These are phyloP conservation scores for Lolium rigidum DNA, from an alignment of 176 grass and related monocot genomes.

Conservation along the genomic window DNA sequence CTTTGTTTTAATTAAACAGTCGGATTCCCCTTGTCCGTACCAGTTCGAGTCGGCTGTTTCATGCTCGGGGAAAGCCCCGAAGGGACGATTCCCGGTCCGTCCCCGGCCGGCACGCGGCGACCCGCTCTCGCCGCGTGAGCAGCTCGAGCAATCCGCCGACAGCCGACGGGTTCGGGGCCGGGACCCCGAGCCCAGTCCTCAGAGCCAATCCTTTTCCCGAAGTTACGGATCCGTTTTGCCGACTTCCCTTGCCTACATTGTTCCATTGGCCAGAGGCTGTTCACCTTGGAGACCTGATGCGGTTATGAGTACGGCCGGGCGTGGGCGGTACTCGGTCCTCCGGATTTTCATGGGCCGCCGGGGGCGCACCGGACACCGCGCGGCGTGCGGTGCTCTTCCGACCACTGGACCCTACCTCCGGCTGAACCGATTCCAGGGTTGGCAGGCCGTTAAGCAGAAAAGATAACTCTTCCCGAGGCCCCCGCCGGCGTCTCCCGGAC, in stretches of 20 bases:
- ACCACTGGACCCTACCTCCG: conserved; percentile 74
- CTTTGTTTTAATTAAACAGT: conserved; percentile 93
- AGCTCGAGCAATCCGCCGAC: conserved; percentile 29
- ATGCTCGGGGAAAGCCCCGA: too few relatives aligned
- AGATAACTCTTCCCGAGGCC: conserved; percentile 67
- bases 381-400: conserved; percentile 75
- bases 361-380: conserved; percentile 64
- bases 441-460: conserved; percentile 73
- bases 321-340: conserved; percentile 61
- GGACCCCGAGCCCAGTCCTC: conserved; percentile 4
- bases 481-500: conserved; percentile 62
- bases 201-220: neutral
- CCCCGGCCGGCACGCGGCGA: conserved; percentile 37
- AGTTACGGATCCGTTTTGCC: conserved; percentile 75
- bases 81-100: too few relatives aligned
- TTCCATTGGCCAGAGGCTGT: conserved; percentile 78
- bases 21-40: conserved; percentile 77
- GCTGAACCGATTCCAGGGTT: conserved; percentile 72
- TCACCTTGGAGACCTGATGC: conserved; percentile 82
- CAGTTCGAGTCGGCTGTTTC: too few relatives aligned
- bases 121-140: conserved; percentile 26
- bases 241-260: conserved; percentile 91
- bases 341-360: conserved; percentile 55
- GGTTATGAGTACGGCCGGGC: conserved; percentile 70
- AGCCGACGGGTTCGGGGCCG: too few relatives aligned